Evolutionary conservation across 2,329 filamentous ascomycete species (phyloP), one percentile per base, ranked within the genome.

Genomic region (Gnomoniopsis sp.): DNA sequence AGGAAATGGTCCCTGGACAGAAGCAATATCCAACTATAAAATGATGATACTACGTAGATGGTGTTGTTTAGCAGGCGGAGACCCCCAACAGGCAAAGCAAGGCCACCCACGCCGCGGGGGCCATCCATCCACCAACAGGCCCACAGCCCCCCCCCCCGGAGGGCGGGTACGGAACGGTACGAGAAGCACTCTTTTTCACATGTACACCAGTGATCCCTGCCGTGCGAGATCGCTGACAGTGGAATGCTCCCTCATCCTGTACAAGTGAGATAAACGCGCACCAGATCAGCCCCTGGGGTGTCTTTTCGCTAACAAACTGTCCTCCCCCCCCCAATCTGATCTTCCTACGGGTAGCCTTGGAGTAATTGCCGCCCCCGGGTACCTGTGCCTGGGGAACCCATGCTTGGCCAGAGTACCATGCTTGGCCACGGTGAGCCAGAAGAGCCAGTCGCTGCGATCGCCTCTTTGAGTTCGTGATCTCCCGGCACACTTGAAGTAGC

Each of bases 161-260:
- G 12, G 52, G 46, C 57, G n/a, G 57, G 53, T 43, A 59, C 57
- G 57, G 57, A 49, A 41, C 57, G 57, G 52, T 59, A 48, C 53
- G 52, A 36, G 55, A 53, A 33, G 47, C 2, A 17, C 21, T 46
- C 30, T 30, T 23, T 46, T 34, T 33, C 33, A 17, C 38, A 47
- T 52, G 53, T 54, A 38, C 41, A 56, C 49, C 34, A 19, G 48
- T 52, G 53, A 55, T 56, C 55, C 48, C 48, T 52, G 36, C n/a
- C 22, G 36, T 30, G 19, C 34, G 38, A 23, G 53, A 52, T 49
- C 38, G 36, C 48, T 49, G 57, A 47, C 41, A n/a, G 46, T 21
- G 19, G 53, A 56, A 33, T 47, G 48, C 57, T 30, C 47, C 53
- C 44, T 36, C 41, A 26, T 51, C 47, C 15, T 46, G 33, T 49